Evolutionary conservation across 2,329 filamentous ascomycete genomes (phyloP), one percentile per base, ranked within the genome.

Genomic region (Sporothrix euskadiensis): DNA sequence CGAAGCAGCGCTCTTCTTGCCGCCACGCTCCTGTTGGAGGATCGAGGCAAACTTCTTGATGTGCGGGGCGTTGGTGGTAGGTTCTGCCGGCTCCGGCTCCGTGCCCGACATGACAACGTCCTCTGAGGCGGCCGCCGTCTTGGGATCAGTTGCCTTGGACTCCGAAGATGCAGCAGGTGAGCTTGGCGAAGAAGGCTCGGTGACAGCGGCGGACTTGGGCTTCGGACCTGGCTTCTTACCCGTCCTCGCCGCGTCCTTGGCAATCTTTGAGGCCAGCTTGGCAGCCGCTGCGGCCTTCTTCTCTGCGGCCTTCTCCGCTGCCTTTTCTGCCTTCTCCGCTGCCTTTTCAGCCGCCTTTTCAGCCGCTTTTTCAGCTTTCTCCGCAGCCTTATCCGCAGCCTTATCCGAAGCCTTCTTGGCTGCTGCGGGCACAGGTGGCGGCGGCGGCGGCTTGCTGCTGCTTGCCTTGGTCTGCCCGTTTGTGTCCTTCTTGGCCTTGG

Each of bases 31-130:
- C 75, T 86, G 83, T 74, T 85, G 85, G 1, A 78, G 77, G 22
- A 82, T 80, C 3, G 85, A 84, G 0, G 85, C 83, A 22, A 83
- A 78, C 76, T 84, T 86, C 77, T 86, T 86, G 63, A 79, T 81
- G 30, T 79, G 76, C 0, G 78, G 77, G 4, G 77, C 70, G 0
- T 75, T 74, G 41, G n/a, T 47, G 19, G 73, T 57, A 9, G 71
- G 32, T 12, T 69, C 68, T 4, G 75, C 59, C 0, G 77, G 54
- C n/a, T 74, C 63, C 5, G 75, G 54, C n/a, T 74, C 63, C 5
- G 75, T 71, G 10, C 77, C 74, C 9, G 76, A 73, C 47, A 78
- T 73, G 4, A 77, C 75, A 2, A 79, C 74, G 19, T 78, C 78
- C 8, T 78, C 75, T 73, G 79, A 78, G 19, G 19, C 12, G 19